These are phyloP conservation scores for Kwoniella sp. DNA, from an alignment of 768 basidiomycete species.

Conservation along the genomic window DNA sequence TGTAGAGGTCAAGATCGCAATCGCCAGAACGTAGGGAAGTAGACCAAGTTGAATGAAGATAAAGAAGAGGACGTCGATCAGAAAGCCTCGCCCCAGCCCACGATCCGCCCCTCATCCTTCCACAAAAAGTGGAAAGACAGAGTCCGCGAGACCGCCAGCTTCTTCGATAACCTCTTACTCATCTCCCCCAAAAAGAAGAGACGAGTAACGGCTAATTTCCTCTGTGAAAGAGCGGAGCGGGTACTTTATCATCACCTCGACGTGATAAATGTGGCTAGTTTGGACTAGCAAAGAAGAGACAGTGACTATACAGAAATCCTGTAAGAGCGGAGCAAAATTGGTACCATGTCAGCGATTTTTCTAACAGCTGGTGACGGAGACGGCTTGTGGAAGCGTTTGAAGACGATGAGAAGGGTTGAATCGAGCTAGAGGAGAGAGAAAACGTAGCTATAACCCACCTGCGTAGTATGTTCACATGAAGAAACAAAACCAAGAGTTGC, in stretches of 20 bases:
- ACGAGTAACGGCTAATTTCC: constrained; percentile 30
- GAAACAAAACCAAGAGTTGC: constrained; percentile 17
- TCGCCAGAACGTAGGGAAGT: constrained; percentile 1
- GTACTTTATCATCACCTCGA: constrained; percentile 54
- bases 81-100: constrained; percentile 51
- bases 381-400: no score
- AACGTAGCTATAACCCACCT: constrained; percentile 15
- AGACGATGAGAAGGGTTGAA: constrained; percentile 10
- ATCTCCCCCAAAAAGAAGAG: background rate
- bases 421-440: constrained; percentile 16
- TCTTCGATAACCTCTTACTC: constrained; percentile 44
- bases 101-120: constrained; percentile 30
- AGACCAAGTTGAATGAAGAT: constrained; percentile 12
- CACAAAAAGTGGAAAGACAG: constrained; percentile 21
- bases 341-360: constrained; percentile 17
- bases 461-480: constrained; percentile 29
- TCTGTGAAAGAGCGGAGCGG: constrained; percentile 54
- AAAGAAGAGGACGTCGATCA: constrained; percentile 46
- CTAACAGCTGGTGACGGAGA: background rate
- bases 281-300: constrained; percentile 53
- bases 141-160: constrained; percentile 44
- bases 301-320: constrained; percentile 55
- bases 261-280: constrained; percentile 54
- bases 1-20: background rate
- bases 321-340: constrained; percentile 3